Percentiles rank a stretch among this genome's conserved stretches.
Conservation (phyloP, 345 rosid genomes). For the Garcia nutans region DNA sequence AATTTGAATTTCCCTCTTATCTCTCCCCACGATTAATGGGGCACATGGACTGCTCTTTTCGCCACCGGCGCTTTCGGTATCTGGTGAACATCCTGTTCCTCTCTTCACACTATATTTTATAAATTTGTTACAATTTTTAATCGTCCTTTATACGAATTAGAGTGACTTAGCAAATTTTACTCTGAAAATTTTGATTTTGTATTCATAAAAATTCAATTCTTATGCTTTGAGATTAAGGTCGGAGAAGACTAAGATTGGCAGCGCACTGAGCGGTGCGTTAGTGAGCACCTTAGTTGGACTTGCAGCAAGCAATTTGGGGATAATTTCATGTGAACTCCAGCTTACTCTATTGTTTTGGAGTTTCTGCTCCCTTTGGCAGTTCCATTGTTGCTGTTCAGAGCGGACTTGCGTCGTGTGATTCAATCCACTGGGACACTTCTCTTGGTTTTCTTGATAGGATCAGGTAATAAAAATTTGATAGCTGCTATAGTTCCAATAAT, state of each 20-base stretch:
- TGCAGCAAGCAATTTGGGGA: slow-evolving; percentile 71
- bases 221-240: slow-evolving; percentile 49
- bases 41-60: slow-evolving; percentile 81
- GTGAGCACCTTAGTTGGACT: slow-evolving; percentile 86
- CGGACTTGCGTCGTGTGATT: slow-evolving; percentile 68
- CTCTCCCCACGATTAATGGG: slow-evolving; percentile 75
- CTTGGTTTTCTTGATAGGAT: slow-evolving; percentile 72
- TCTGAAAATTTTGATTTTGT: neutral
- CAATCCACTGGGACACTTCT: slow-evolving; percentile 76
- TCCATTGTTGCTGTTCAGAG: slow-evolving; percentile 76
- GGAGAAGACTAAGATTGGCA: slow-evolving; percentile 81
- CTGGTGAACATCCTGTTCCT: slow-evolving; percentile 45
- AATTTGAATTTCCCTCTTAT: slow-evolving; percentile 57
- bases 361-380: slow-evolving; percentile 75
- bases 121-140: no score
- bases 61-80: slow-evolving; percentile 75
- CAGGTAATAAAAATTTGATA: slow-evolving; percentile 40
- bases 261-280: slow-evolving; percentile 76
- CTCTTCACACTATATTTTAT: neutral
- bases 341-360: slow-evolving; percentile 59
- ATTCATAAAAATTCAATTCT: neutral
- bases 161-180: neutral
- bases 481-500: neutral
- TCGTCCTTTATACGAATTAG: neutral
- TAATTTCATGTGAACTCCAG: slow-evolving; percentile 68